These are phyloP conservation scores for Isatis tinctoria DNA, from an alignment of 345 rosid species.

Conservation along the genomic window DNA sequence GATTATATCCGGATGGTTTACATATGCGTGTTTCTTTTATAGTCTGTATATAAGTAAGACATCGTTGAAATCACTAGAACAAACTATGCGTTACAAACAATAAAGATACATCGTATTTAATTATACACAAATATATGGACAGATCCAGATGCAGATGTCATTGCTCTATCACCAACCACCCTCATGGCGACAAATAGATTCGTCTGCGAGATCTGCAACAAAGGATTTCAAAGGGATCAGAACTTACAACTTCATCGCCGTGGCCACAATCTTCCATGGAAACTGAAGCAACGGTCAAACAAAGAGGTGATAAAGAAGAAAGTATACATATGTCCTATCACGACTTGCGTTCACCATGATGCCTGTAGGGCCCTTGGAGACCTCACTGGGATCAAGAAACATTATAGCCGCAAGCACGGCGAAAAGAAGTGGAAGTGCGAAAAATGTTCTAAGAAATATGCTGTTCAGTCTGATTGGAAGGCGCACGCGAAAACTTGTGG, in stretches of 20 bases:
- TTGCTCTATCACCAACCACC: constrained; percentile 82
- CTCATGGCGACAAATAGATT: constrained; percentile 96
- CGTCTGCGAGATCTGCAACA: constrained; percentile 90
- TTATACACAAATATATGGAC: constrained; percentile 9
- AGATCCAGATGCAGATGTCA: constrained; percentile 99
- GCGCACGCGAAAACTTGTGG: constrained; percentile 98
- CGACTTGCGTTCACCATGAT: constrained; percentile 86
- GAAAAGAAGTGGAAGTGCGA: constrained; percentile 98
- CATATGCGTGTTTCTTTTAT: background rate
- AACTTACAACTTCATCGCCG: constrained; percentile 93
- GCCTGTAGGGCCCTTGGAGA: constrained; percentile 90
- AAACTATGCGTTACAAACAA: background rate
- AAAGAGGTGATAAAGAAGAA: constrained; percentile 63
- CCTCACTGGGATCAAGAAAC: constrained; percentile 93
- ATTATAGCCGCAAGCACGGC: constrained; percentile 88
- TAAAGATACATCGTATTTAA: background rate
- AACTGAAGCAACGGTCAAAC: constrained; percentile 69
- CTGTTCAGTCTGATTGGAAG: constrained; percentile 96
- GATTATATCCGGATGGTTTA: background rate
- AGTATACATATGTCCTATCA: constrained; percentile 91
- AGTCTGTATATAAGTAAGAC: background rate
- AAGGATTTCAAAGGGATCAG: constrained; percentile 96
- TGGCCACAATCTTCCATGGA: constrained; percentile 98
- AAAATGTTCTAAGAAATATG: constrained; percentile 95
- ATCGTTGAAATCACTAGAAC: background rate